Percentiles rank a stretch among this genome's conserved stretches.
Conservation (phyloP, 2,329 filamentous ascomycete species). For the Epichloe festucae region DNA sequence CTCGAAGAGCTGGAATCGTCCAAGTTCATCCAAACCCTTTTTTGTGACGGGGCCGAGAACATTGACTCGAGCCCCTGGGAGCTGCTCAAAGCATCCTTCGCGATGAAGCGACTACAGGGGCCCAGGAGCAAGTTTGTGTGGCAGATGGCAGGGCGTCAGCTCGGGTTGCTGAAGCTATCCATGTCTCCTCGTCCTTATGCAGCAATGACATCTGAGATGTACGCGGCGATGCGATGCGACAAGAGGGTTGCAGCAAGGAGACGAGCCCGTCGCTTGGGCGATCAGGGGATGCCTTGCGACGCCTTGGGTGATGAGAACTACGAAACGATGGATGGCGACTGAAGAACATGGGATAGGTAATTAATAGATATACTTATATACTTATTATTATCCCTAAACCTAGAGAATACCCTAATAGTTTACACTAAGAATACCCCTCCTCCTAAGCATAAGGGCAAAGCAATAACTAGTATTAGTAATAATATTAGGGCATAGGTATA, state of each 20-base stretch:
- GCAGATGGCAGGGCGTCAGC: constrained; percentile 34
- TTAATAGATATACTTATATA: no score
- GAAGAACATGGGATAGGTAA: neutral
- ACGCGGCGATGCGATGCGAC: constrained; percentile 24
- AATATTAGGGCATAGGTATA: no score
- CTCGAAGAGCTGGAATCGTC: constrained; percentile 11
- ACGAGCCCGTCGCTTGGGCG: constrained; percentile 8
- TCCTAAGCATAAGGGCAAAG: no score
- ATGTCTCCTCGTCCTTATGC: constrained; percentile 10
- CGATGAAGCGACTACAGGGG: constrained; percentile 26
- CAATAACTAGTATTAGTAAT: no score
- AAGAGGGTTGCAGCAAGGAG: constrained; percentile 14
- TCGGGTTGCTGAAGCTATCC: constrained; percentile 33
- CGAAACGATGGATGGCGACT: neutral
- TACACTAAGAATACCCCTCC: no score
- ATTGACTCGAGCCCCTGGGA: constrained; percentile 28
- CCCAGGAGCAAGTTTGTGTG: constrained; percentile 25
- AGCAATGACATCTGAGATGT: constrained; percentile 23
- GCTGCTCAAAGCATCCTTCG: constrained; percentile 35
- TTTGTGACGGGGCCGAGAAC: constrained; percentile 15
- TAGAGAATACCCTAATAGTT: no score
- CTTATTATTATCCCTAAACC: no score
- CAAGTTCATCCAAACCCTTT: constrained; percentile 14
- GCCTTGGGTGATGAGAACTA: constrained; percentile 14
- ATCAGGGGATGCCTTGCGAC: constrained; percentile 14